phyloP scores from a whole-genome alignment of 306 rosid genomes.

The Dalbergia cultrata region DNA sequence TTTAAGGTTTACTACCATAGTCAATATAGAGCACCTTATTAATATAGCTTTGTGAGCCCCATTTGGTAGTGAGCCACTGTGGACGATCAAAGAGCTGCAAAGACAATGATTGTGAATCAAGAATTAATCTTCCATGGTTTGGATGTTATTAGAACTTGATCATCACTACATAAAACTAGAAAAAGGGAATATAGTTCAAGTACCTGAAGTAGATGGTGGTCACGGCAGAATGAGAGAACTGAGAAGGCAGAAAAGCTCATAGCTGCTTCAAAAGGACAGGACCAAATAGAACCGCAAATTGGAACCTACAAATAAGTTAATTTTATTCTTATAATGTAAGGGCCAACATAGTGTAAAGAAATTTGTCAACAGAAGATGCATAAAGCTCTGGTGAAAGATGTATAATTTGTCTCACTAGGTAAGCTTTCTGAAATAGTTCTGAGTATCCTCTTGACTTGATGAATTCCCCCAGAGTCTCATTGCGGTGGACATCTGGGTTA shows the following conservation, averaged over 20 bases:
- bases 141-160: constrained; percentile 17
- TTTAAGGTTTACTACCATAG: neutral
- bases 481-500: constrained; percentile 76
- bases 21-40: constrained; percentile 56
- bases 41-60: constrained; percentile 79
- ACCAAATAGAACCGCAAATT: constrained; percentile 92
- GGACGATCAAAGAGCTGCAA: constrained; percentile 89
- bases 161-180: neutral
- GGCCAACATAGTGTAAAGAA: no score
- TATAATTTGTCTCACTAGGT: constrained; percentile 65
- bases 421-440: constrained; percentile 80
- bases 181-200: neutral
- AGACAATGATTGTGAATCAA: constrained; percentile 34
- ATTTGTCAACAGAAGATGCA: neutral
- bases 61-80: constrained; percentile 86
- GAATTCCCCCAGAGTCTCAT: constrained; percentile 76
- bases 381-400: neutral
- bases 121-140: neutral
- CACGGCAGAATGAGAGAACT: constrained; percentile 83
- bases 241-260: constrained; percentile 87
- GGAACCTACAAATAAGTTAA: constrained; percentile 60
- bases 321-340: no score
- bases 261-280: constrained; percentile 79
- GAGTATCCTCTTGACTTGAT: constrained; percentile 78
- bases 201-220: constrained; percentile 92